Base-by-base conservation (phyloP, 176 grass and related monocot genomes). In the Ananas comosus region DNA sequence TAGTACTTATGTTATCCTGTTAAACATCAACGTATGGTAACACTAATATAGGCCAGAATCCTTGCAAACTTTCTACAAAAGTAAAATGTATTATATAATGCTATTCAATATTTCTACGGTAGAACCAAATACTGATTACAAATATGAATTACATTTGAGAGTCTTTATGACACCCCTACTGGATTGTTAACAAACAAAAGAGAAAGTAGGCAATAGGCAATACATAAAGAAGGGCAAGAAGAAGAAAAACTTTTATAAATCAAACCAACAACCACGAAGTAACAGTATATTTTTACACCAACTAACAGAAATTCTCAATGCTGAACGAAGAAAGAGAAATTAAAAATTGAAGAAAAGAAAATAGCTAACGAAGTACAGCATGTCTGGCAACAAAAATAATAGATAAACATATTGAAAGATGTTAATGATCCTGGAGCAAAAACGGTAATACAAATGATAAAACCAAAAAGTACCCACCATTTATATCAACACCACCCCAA, bases 401-500 rank as follows among this genome's bases (percentile, higher is more conserved):
- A 61, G 17, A 61, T 3, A 21, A 42, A 42, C 33, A 7, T 42
- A 42, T 42, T 22, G 7, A 61, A 17, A 17, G 25, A 57, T 57
- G 13, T 4, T 57, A 17, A 57, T 57, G 53, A 57, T 57, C n/a
- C 53, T 61, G 56, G 16, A 61, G 17, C 56, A 21, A 9, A 21
- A 61, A 61, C 10, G 17, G 21, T n/a, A 61, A 1, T 47, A 27
- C 33, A 3, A 18, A 17, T 29, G 51, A 48, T 13, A 25, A 47
- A 28, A 29, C 6, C 21, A 24, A 24, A 51, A 18, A 22, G 11
- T n/a, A 77, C 81, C 66, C 52, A 96, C 93, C 93, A 74, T 83
- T 85, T 78, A 97, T 92, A 70, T 88, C 80, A 77, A 97, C 70
- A 27, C 76, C 82, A 2, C 93, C 93, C 84, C 89, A 92, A 47